Evolutionary conservation across 805 yeast species (phyloP).

Genomic region (Phaffomyces antillensis): DNA sequence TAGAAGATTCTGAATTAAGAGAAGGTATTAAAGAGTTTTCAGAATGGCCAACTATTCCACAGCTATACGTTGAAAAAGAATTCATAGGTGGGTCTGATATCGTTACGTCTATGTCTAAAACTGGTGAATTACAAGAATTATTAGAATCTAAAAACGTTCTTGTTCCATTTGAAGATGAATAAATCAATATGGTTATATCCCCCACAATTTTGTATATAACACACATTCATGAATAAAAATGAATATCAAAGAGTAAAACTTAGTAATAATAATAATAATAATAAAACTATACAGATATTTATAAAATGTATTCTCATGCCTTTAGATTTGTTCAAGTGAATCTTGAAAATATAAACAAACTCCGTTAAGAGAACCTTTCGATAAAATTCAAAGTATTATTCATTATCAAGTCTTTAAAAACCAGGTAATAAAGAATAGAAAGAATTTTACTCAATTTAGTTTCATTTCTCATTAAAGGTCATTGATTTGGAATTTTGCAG

Average conservation of each 20-base stretch:
- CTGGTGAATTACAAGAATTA: conserved; percentile 84
- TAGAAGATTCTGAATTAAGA: conserved; percentile 91
- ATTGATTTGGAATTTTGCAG: neutral
- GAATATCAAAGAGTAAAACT: too few relatives aligned
- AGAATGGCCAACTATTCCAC: conserved; percentile 99
- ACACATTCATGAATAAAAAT: neutral
- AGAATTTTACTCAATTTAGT: neutral
- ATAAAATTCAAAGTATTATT: too few relatives aligned
- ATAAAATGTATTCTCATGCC: conserved; percentile 29
- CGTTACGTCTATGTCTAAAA: conserved; percentile 80
- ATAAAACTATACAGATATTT: neutral
- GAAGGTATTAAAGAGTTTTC: conserved; percentile 93
- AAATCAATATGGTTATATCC: neutral
- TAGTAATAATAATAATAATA: neutral
- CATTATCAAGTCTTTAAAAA: too few relatives aligned
- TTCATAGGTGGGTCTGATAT: conserved; percentile 98
- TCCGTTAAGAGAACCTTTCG: conserved; percentile 27
- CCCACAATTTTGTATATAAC: conserved; percentile 3
- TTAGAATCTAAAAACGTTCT: conserved; percentile 74
- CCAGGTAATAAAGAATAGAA: too few relatives aligned
- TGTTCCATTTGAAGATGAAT: conserved; percentile 53
- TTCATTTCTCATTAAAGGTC: conserved; percentile 4
- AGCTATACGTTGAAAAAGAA: conserved; percentile 82
- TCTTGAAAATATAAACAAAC: conserved; percentile 27
- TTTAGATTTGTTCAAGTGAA: conserved; percentile 31